A percentile compares a stretch with the other conserved stretches of the same genome.
phyloP scores from a whole-genome alignment of 306 rosid genomes.

The Acacia acuminata region DNA sequence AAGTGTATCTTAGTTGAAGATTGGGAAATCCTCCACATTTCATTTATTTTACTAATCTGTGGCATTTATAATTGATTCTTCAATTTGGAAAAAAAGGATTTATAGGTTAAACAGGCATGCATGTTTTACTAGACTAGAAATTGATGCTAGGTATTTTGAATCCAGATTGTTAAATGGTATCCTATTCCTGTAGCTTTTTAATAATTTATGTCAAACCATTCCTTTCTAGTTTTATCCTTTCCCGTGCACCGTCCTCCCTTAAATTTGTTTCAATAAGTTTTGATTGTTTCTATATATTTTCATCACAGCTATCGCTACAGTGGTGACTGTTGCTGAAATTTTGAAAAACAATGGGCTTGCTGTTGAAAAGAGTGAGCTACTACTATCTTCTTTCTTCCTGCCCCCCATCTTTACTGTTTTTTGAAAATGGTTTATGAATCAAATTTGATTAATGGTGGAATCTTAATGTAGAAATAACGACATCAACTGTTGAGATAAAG shows the following conservation, averaged over 20 bases:
- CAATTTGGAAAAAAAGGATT: slow-evolving; percentile 21
- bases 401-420: background rate
- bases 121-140: background rate
- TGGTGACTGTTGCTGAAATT: slow-evolving; percentile 82
- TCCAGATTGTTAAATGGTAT: background rate
- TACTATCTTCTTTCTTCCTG: background rate
- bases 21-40: background rate
- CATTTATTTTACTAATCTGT: background rate
- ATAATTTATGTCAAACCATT: background rate
- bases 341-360: slow-evolving; percentile 81
- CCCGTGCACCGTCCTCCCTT: background rate
- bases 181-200: background rate
- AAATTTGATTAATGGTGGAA: slow-evolving; percentile 15
- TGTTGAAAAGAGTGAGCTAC: slow-evolving; percentile 65
- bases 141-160: background rate
- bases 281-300: background rate
- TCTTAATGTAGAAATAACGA: slow-evolving; percentile 56
- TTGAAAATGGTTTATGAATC: background rate
- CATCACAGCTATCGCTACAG: slow-evolving; percentile 72
- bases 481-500: slow-evolving; percentile 75
- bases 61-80: background rate
- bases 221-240: background rate
- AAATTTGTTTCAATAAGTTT: background rate
- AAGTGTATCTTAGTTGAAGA: background rate
- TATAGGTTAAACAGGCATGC: background rate